Percentiles rank a stretch among this genome's conserved stretches.
These are phyloP conservation scores for Blastomyces parvus DNA, from an alignment of 2,329 filamentous ascomycete genomes.

Conservation along the genomic window DNA sequence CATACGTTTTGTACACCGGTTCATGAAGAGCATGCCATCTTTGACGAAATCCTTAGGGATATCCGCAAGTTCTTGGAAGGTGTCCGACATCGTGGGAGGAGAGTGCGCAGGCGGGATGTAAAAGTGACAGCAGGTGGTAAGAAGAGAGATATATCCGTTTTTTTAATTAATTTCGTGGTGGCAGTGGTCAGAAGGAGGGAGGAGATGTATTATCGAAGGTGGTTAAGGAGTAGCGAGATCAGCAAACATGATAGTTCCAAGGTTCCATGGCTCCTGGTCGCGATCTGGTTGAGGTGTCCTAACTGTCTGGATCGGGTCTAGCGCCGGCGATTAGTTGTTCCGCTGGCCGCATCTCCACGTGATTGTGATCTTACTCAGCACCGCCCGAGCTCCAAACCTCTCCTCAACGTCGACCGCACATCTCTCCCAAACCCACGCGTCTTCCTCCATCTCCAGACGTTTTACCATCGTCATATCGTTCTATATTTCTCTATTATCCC, in stretches of 20 bases:
- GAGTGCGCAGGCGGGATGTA: neutral
- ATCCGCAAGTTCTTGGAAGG: slow-evolving; percentile 52
- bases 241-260: neutral
- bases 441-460: neutral
- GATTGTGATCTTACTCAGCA: neutral
- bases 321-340: slow-evolving; percentile 4
- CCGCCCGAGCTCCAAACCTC: neutral
- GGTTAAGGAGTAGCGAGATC: neutral
- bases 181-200: neutral
- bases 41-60: slow-evolving; percentile 47
- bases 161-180: neutral
- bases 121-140: neutral
- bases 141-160: neutral
- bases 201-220: neutral
- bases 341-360: neutral
- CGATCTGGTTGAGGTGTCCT: slow-evolving; percentile 10
- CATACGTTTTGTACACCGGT: slow-evolving; percentile 42
- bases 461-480: neutral
- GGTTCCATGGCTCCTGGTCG: neutral
- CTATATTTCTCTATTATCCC: neutral
- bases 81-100: slow-evolving; percentile 42
- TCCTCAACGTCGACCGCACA: neutral
- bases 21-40: slow-evolving; percentile 41
- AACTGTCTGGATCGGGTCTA: slow-evolving; percentile 6
- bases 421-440: neutral